Evolutionary conservation across 1,284 basidiomycete genomes (phyloP).

Genomic region (Microbotryomycetes sp.): DNA sequence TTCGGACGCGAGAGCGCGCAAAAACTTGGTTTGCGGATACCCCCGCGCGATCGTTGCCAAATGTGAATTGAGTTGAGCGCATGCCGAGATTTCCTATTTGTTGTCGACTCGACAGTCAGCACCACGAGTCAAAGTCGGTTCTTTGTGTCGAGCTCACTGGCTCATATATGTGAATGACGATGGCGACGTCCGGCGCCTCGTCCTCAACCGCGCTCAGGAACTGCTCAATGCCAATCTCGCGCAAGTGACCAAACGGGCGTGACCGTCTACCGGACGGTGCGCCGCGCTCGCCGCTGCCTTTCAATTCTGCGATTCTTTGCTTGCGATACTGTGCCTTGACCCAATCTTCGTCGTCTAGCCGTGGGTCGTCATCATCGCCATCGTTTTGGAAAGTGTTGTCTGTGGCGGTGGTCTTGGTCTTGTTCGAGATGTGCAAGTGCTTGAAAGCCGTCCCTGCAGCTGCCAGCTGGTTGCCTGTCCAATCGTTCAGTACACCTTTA

Average conservation of each 20-base stretch:
- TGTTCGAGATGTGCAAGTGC: not conserved
- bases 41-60: slow-evolving; percentile 60
- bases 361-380: not conserved
- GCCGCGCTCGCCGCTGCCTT: slow-evolving; percentile 19
- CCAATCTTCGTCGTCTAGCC: slow-evolving; percentile 16
- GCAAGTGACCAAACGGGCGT: slow-evolving; percentile 61
- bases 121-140: not conserved
- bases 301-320: slow-evolving; percentile 26
- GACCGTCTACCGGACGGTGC: not conserved
- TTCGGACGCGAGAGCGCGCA: slow-evolving; percentile 62
- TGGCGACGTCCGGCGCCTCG: slow-evolving; percentile 56
- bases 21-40: slow-evolving; percentile 67
- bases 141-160: slow-evolving; percentile 49
- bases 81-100: slow-evolving; percentile 40
- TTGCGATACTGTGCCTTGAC: slow-evolving; percentile 21
- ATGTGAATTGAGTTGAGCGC: slow-evolving; percentile 59
- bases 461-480: slow-evolving; percentile 5
- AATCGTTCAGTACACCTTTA: slow-evolving; percentile 31
- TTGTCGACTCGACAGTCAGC: not conserved
- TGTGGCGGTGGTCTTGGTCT: not conserved
- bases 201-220: slow-evolving; percentile 66
- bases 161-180: slow-evolving; percentile 75
- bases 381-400: not conserved
- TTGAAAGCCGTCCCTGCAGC: not conserved
- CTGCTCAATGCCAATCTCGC: slow-evolving; percentile 67